Base-by-base conservation (phyloP, 1,284 basidiomycete genomes). In the Puccinia hordei region DNA sequence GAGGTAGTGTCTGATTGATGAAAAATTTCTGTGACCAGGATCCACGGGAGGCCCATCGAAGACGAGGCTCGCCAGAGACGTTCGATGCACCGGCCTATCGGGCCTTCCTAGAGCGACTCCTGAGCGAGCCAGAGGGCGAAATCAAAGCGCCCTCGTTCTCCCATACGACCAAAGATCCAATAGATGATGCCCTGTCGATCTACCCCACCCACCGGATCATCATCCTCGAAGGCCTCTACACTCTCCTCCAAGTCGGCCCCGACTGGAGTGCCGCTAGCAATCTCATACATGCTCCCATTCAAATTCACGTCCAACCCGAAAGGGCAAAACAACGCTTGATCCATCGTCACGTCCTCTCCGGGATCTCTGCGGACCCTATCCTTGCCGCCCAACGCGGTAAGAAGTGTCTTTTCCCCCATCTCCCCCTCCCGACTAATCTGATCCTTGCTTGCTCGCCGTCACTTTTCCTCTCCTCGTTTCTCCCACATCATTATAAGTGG, bases 191-290 rank as follows among this genome's bases (percentile, higher is more conserved):
- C 15, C 27, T 72, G 9, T 5, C 35, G 44, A 46, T 72, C 24
- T n/a, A 27, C 27, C 66, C 65, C 2, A 2, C 55, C 30, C 66
- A 79, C 15, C n/a, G 41, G 44, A 71, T 79, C 53, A 41, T 79
- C 17, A 38, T 79, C 22, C 35, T 79, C 38, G 77, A 79, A 44
- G 77, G 76, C 17, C 68, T 79, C 13, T 79, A 79, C 55, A 68
- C 68, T 2, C 53, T 69, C 17, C 49, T 79, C 38, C 4, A 46
- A 6, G 41, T 30, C 19, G 24, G 22, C 19, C 35, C 33, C 38
- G 35, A 72, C 38, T 79, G 77, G 77, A 10, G 13, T 15, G 27
- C 19, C 24, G 68, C 77, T 12, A 49, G 24, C 46, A 2, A 38
- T 1, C 41, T 41, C 17, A 41, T 79, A 27, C 63, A 79, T 63